Base-by-base conservation (phyloP, 208 protist genomes). In the Leptomonas pyrrhocoris region DNA sequence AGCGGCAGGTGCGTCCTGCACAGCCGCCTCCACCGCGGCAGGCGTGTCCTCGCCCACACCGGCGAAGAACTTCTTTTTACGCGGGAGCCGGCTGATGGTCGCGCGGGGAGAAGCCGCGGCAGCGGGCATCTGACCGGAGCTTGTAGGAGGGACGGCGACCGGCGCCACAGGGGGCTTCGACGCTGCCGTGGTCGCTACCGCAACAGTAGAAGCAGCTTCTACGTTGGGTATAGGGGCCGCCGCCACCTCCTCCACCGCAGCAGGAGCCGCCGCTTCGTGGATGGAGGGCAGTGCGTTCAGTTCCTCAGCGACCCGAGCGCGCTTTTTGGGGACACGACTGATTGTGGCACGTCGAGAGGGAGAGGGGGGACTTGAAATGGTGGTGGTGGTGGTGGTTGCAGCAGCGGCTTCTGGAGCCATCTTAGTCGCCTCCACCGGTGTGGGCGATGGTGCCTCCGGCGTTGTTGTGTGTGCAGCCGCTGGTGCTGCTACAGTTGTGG, bases 51-150 rank as follows among this genome's bases (percentile, higher is more conserved):
- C 54, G 30, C 34, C 25, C 16, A 59, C 2, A 1, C 27, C 34
- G 16, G 54, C 54, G 25, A 59, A 59, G 54, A 59, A 59, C 54
- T 45, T 59, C 25, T 27, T 59, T n/a, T 59, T 59, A 9, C 42
- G 42, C 25, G 34, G 54, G 18, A 45, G 2, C 1, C 54, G 54
- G n/a, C 54, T 42, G 54, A 59, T 59, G 54, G 54, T 59, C 19
- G 34, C 54, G 54, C 54, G 54, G 13, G 54, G n/a, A 27, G 54
- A 1, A 15, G 34, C 54, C 8, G 54, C 7, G 36, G 30, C 36
- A 59, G 30, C 36, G 45, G 7, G 25, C 23, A 27, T 13, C n/a
- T 25, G 2, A 6, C 27, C 8, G 28, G 16, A 2, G 19, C 23
- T 19, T 11, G 36, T 27, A 38, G 51, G 9, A 57, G 28, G 23